These are phyloP conservation scores for Lunularia cruciata DNA, from an alignment of 225 moss, liverwort and hornwort genomes.

Conservation along the genomic window DNA sequence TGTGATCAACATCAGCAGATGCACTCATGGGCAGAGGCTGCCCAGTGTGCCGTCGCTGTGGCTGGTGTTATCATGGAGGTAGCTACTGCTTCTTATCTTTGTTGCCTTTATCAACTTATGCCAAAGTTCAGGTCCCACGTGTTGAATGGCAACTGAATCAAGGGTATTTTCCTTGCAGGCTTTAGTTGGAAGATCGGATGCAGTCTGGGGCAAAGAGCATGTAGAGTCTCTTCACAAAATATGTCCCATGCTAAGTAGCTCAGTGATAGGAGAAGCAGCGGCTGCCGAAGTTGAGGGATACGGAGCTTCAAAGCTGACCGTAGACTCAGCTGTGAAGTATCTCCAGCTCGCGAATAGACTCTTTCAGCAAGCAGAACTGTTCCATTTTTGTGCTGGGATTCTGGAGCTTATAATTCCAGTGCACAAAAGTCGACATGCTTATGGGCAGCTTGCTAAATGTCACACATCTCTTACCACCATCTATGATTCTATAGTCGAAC, in stretches of 20 bases:
- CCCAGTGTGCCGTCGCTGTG: slow-evolving; percentile 94
- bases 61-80: slow-evolving; percentile 99
- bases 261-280: slow-evolving; percentile 86
- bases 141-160: not conserved
- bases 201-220: slow-evolving; percentile 90
- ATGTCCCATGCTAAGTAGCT: slow-evolving; percentile 92
- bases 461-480: slow-evolving; percentile 88
- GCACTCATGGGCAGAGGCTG: slow-evolving; percentile 95
- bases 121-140: not conserved
- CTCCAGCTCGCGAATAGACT: slow-evolving; percentile 93
- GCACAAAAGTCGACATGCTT: slow-evolving; percentile 88
- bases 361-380: slow-evolving; percentile 87
- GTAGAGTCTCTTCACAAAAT: slow-evolving; percentile 75
- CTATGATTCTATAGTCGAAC: slow-evolving; percentile 88
- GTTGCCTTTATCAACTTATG: too few species aligned
- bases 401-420: slow-evolving; percentile 95
- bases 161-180: slow-evolving; percentile 48
- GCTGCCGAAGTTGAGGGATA: slow-evolving; percentile 97
- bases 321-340: slow-evolving; percentile 97
- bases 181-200: slow-evolving; percentile 76
- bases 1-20: slow-evolving; percentile 96
- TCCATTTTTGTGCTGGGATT: slow-evolving; percentile 93
- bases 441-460: slow-evolving; percentile 81
- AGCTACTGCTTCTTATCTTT: not conserved
- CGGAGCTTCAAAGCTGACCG: slow-evolving; percentile 91